Evolutionary conservation across 2,329 filamentous ascomycete genomes (phyloP).

Genomic region (Monilinia laxa): DNA sequence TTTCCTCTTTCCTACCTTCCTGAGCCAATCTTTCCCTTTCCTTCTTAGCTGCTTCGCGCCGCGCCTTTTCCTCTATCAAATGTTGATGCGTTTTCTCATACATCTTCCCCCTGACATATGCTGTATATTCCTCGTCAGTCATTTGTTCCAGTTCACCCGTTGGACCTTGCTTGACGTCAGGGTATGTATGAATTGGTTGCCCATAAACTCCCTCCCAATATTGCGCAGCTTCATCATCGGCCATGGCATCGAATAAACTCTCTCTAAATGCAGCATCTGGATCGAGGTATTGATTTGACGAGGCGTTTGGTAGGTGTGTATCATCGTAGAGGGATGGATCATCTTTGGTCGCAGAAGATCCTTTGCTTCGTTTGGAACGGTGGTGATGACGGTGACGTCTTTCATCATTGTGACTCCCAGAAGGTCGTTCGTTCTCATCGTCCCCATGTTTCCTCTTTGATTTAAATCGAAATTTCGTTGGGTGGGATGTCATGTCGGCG

Average conservation of each 20-base stretch:
- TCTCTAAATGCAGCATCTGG: slow-evolving; percentile 81
- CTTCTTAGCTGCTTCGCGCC: slow-evolving; percentile 55
- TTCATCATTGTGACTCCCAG: slow-evolving; percentile 25
- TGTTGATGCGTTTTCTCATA: slow-evolving; percentile 93
- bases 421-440: slow-evolving; percentile 23
- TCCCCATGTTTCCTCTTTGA: slow-evolving; percentile 32
- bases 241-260: slow-evolving; percentile 94
- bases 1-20: slow-evolving; percentile 43
- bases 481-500: slow-evolving; percentile 25
- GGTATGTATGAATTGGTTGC: slow-evolving; percentile 85
- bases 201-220: slow-evolving; percentile 98
- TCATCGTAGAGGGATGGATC: slow-evolving; percentile 44
- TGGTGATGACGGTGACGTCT: slow-evolving; percentile 35
- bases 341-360: slow-evolving; percentile 32
- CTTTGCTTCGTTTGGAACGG: slow-evolving; percentile 34
- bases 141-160: slow-evolving; percentile 72
- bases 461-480: slow-evolving; percentile 39
- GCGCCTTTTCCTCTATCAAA: slow-evolving; percentile 71
- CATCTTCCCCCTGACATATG: slow-evolving; percentile 84
- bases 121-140: slow-evolving; percentile 89
- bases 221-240: slow-evolving; percentile 90
- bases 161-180: slow-evolving; percentile 45
- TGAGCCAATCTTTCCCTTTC: slow-evolving; percentile 46
- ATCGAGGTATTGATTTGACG: slow-evolving; percentile 50
- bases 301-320: slow-evolving; percentile 42